Base-by-base conservation (phyloP, 257 asterid genomes). In the Orobanche coerulescens region DNA sequence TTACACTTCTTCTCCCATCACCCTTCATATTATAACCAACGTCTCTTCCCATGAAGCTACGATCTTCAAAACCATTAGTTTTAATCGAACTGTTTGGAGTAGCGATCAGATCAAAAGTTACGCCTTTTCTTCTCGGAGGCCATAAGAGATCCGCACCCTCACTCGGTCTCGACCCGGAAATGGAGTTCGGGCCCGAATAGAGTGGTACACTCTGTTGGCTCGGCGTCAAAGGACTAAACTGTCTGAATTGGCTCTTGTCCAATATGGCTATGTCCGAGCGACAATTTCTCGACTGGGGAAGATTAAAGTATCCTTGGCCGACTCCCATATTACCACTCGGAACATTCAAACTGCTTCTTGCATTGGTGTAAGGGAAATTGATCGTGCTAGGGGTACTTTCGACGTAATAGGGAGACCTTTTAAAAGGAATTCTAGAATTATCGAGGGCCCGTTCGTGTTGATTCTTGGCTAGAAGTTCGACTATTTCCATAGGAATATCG, bases 401-500 rank as follows among this genome's bases (percentile, higher is more conserved):
- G n/a, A 60, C 62, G 34, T 66, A 71, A n/a, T 73, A 20, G 13
- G 73, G 58, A 30, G 67, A 70, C 26, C 75, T 73, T 69, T 60
- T 40, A 14, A 50, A 4, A 31, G 71, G 54, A 64, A 25, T 54
- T 56, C 76, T 77, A 7, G 73, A 70, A 65, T 68, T 68, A 18
- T 67, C 85, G 43, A 76, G 79, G 24, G 79, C 79, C 66, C 89
- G 70, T 59, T 90, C 95, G 4, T 69, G 83, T 64, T 84, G 89
- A 52, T 84, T 76, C 75, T 65, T 71, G 44, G 93, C 95, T 76
- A 87, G 67, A 11, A 84, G 78, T 58, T 87, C 94, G 9, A 84
- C 95, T 50, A 90, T 79, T 47, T 84, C 97, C 97, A 87, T 87
- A 0, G 94, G 93, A 34, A 84, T 78, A 40, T 81, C 94, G 63